Evolutionary conservation across 1,284 basidiomycete genomes (phyloP).

Genomic region (Ustilago sp.): DNA sequence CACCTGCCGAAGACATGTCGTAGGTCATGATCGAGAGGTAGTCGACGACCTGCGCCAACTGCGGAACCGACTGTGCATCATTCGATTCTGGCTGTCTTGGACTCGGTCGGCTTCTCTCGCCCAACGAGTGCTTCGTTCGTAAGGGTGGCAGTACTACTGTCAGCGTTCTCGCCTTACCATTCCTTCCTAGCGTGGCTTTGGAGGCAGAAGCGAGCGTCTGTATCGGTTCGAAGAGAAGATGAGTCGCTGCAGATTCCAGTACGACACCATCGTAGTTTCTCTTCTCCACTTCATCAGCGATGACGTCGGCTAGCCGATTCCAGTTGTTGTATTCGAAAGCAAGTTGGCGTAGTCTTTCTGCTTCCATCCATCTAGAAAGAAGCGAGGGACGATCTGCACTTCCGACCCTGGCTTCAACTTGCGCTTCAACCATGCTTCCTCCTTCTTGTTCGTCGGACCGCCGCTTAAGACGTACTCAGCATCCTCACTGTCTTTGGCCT

Average conservation of each 20-base stretch:
- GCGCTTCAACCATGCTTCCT: conserved; percentile 31
- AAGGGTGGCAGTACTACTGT: conserved; percentile 46
- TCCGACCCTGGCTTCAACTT: background rate
- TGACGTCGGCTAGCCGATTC: conserved; percentile 17
- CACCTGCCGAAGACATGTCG: conserved; percentile 45
- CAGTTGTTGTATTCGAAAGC: conserved; percentile 32
- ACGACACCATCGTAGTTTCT: conserved; percentile 40
- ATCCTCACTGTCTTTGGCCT: conserved; percentile 5
- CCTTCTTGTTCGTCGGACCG: conserved; percentile 21
- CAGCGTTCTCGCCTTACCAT: conserved; percentile 6
- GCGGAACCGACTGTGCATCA: conserved; percentile 47
- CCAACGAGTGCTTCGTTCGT: conserved; percentile 21
- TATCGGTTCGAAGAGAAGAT: conserved; percentile 48
- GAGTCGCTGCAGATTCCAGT: conserved; percentile 42
- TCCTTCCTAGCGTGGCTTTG: background rate
- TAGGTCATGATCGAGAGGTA: conserved; percentile 56
- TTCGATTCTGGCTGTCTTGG: conserved; percentile 32
- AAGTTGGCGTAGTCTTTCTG: conserved; percentile 43
- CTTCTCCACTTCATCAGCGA: conserved; percentile 22
- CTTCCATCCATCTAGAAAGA: conserved; percentile 47
- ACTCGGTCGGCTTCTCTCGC: conserved; percentile 7
- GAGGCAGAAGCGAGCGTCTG: conserved; percentile 9
- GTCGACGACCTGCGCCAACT: conserved; percentile 44
- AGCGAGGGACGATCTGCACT: conserved; percentile 44
- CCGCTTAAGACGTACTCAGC: conserved; percentile 41